phyloP scores from a whole-genome alignment of 2,329 filamentous ascomycete species.

The Nakataea oryzae region DNA sequence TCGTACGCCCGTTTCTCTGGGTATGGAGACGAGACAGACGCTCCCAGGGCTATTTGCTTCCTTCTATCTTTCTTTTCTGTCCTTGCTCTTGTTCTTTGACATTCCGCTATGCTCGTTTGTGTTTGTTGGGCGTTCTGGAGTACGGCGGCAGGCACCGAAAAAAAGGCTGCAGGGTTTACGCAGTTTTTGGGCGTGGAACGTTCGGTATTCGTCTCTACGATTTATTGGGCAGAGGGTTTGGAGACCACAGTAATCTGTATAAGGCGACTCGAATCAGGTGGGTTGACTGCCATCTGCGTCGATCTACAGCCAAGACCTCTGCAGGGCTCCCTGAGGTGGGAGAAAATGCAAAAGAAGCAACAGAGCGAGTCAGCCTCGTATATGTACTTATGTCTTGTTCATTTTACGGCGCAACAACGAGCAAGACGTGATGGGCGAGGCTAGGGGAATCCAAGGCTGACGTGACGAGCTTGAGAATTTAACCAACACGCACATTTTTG shows the following conservation, averaged over 20 bases:
- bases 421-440: too few species aligned
- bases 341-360: not conserved
- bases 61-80: not conserved
- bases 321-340: not conserved
- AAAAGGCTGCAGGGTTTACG: not conserved
- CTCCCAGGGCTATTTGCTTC: not conserved
- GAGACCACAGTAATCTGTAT: not conserved
- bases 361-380: not conserved
- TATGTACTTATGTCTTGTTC: not conserved
- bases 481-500: too few species aligned
- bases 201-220: not conserved
- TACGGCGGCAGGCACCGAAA: not conserved
- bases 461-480: too few species aligned
- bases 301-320: not conserved
- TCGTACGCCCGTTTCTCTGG: too few species aligned
- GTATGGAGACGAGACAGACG: not conserved
- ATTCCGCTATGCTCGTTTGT: not conserved
- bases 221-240: not conserved
- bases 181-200: not conserved
- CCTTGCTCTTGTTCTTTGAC: conserved; percentile 1
- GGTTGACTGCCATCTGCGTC: not conserved
- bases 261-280: not conserved
- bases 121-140: not conserved
- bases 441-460: too few species aligned
- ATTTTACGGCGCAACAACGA: too few species aligned